Base-by-base conservation (phyloP, 2,329 filamentous ascomycete species). In the Pseudogymnoascus sp. region DNA sequence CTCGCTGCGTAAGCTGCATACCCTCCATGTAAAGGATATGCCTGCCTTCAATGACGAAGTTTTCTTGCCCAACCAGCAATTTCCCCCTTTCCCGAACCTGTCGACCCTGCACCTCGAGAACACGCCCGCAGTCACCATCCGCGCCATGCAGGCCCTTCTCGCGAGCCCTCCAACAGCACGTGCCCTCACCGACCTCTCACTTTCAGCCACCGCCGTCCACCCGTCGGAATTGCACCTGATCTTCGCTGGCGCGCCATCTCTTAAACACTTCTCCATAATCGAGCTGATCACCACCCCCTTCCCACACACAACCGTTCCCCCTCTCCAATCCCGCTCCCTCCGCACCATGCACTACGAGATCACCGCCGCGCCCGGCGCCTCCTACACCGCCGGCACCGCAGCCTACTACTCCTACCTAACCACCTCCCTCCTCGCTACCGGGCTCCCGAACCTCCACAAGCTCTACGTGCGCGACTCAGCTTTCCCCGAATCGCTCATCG, bases 381-480 rank as follows among this genome's bases (percentile, higher is more conserved):
- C 84, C 21, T 88, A 84, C 63, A 64, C 79, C 7, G 78, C 74
- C 64, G 76, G 81, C 24, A 81, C 81, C 0, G 74, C 78, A 8
- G 81, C 81, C 15, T 95, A 96, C 76, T 96, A 97, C 74, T 83
- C 84, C 64, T 96, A 96, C 74, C 83, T 97, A 17, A 86, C 90
- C 26, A 83, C 83, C n/a, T 96, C 90, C 0, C 83, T 97, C 33
- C 84, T 94, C 63, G 82, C 85, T 13, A 88, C 87, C 64, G 83
- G 84, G 6, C 80, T 97, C 6, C 91, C 92, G 1, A 83, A 81
- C 36, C 80, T 97, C 7, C 81, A 81, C 36, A 83, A 86, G 21
- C 82, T 97, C 6, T 97, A 95, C 71, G 93, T 97, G 15, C 88
- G 90, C 59, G 92, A 97, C 69, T 84, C 88, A 26, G 80, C 84